These are phyloP conservation scores for Solanum pimpinellifolium DNA, from an alignment of 257 asterid species.

Conservation along the genomic window DNA sequence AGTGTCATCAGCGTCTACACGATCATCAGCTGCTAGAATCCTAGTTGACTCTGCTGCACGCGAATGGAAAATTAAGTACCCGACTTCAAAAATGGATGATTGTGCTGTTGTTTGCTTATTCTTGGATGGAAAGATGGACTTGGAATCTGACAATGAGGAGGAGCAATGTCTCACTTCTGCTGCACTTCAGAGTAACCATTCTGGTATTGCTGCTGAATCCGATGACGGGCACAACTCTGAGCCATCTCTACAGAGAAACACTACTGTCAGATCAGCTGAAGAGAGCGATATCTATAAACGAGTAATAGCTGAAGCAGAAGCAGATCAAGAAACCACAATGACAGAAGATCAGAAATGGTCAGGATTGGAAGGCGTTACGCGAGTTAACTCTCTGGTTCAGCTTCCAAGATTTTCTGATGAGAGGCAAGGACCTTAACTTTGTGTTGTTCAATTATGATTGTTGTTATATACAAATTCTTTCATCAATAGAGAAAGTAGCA, in stretches of 20 bases:
- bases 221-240: constrained; percentile 65
- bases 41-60: constrained; percentile 81
- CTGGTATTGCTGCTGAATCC: constrained; percentile 54
- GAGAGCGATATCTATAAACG: constrained; percentile 21
- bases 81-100: constrained; percentile 93
- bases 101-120: constrained; percentile 93
- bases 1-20: constrained; percentile 57
- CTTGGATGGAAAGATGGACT: constrained; percentile 79
- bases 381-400: constrained; percentile 92
- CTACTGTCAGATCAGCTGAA: constrained; percentile 49
- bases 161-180: constrained; percentile 73
- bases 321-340: not conserved
- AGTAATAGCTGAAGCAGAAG: not conserved
- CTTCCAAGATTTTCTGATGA: constrained; percentile 90
- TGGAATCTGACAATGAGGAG: constrained; percentile 78
- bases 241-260: constrained; percentile 72
- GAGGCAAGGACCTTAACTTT: constrained; percentile 38
- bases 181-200: constrained; percentile 56
- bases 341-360: constrained; percentile 44
- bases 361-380: constrained; percentile 91
- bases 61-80: constrained; percentile 86
- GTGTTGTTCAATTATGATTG: not conserved
- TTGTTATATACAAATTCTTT: not conserved
- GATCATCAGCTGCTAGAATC: constrained; percentile 73
- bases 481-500: not conserved